Percentiles rank a stretch among this genome's conserved stretches.
Evolutionary conservation across 176 grass and related monocot species (phyloP).

Genomic region (barley (Hordeum vulgare)): DNA sequence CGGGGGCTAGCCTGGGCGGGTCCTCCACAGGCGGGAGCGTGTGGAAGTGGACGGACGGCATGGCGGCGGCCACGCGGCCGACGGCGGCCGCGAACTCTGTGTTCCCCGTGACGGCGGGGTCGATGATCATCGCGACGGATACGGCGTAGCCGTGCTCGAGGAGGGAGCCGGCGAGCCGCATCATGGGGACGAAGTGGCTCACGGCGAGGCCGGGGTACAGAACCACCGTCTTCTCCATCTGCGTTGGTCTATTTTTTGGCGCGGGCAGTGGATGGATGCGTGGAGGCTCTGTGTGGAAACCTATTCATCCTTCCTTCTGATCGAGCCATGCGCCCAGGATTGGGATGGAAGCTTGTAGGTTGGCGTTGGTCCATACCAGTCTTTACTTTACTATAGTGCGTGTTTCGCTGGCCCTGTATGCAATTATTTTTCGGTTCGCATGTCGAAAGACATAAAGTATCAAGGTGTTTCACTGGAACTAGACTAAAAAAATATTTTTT

Average conservation of each 20-base stretch:
- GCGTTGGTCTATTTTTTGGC: background rate
- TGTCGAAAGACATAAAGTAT: too few species aligned
- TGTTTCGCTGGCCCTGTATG: too few species aligned
- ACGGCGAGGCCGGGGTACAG: constrained; percentile 26
- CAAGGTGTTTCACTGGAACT: too few species aligned
- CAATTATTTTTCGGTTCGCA: too few species aligned
- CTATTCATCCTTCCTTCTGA: too few species aligned
- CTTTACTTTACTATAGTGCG: too few species aligned
- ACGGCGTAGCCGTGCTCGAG: background rate
- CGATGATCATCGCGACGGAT: constrained; percentile 18
- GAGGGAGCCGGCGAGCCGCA: constrained; percentile 35
- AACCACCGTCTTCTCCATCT: constrained; percentile 30
- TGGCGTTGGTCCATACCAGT: too few species aligned
- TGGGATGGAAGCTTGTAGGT: too few species aligned
- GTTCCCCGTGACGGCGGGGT: background rate
- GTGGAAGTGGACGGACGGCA: constrained; percentile 30
- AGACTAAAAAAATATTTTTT: too few species aligned
- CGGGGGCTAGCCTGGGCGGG: rapidly evolving
- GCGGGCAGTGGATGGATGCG: background rate
- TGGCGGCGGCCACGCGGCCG: background rate
- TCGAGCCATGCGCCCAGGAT: too few species aligned
- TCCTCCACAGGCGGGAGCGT: background rate
- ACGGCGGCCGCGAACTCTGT: background rate
- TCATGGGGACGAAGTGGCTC: constrained; percentile 48
- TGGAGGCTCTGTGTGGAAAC: background rate